Percentiles rank a stretch among this genome's conserved stretches.
Evolutionary conservation across 495 filamentous ascomycete species (phyloP).

Genomic region (Schizothecium vesticola): DNA sequence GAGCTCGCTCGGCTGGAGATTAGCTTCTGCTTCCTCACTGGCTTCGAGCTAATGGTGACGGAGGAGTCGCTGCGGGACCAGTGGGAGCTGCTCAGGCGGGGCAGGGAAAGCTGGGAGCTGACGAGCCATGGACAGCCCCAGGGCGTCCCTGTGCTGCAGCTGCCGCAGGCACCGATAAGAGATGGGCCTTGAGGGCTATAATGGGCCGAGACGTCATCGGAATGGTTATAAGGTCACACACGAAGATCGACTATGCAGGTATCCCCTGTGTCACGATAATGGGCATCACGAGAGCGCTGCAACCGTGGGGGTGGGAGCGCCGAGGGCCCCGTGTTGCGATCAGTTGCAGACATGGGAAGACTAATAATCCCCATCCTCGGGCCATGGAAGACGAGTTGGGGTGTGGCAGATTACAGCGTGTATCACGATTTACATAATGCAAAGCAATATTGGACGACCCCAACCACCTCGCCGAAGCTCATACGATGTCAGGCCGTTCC

Average conservation of each 20-base stretch:
- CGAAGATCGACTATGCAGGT: not conserved
- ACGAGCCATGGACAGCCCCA: constrained; percentile 1
- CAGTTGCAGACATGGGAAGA: not conserved
- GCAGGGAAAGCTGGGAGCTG: constrained; percentile 25
- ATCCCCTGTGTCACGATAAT: not conserved
- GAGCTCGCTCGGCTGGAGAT: constrained; percentile 84
- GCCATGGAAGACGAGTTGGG: not conserved
- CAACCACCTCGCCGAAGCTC: not conserved
- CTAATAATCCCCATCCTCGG: not conserved
- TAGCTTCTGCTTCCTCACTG: constrained; percentile 78
- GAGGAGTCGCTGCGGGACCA: constrained; percentile 55
- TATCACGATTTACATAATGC: not conserved
- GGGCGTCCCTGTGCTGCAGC: constrained; percentile 1
- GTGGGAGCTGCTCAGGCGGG: constrained; percentile 43
- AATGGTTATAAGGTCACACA: not conserved
- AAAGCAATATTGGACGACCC: not conserved
- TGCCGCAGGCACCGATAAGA: constrained; percentile 8
- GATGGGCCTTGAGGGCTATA: not conserved
- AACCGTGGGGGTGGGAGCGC: not conserved
- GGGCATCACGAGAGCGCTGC: not conserved
- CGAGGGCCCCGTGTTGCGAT: not conserved
- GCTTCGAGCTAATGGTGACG: constrained; percentile 74
- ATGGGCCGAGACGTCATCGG: not conserved
- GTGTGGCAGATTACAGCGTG: not conserved
- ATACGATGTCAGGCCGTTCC: not conserved